Base-by-base conservation (phyloP, 495 filamentous ascomycete genomes). In the Penicillium canariense region DNA sequence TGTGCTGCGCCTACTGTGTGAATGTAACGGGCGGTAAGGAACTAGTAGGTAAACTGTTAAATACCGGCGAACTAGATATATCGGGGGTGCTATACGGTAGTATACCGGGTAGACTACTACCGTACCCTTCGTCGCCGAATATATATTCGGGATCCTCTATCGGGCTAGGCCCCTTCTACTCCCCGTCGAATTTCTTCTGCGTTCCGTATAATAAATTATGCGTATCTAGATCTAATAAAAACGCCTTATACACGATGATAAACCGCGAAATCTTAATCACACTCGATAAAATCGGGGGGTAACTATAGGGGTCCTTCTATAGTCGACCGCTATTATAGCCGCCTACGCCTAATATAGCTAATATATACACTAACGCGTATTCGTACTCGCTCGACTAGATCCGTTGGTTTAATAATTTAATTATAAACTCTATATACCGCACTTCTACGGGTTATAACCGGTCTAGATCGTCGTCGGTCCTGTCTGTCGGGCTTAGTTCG, bases 261-360 rank as follows among this genome's bases (percentile, higher is more conserved):
- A 45, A 45, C 23, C 26, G 43, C 15, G 26, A 30, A 14, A 45
- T n/a, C 43, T 30, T 45, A n/a, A 45, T 45, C 26, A 45, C 25
- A 6, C 43, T 45, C 4, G 43, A 45, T 6, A 45, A 45, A 28
- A 45, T 30, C 22, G 25, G 43, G 25, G 25, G 43, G 15, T 45
- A 45, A 45, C 43, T 45, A 28, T 45, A 3, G 43, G 43, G 43
- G 15, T 45, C 43, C 43, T 45, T 45, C 25, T 14, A 45, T 45
- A 9, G 43, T 28, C 43, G 43, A 17, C 43, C 43, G 43, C 10
- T n/a, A 2, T 45, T 5, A 14, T 45, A 25, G 25, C 28, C 26
- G 25, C 43, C 8, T 10, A 45, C 43, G 1, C 43, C 43, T 18
- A 45, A 45, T 1, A 45, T 25, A n/a, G 43, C 43, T 30, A 45